phyloP scores from a whole-genome alignment of 2,329 filamentous ascomycete genomes.

The Madurella mycetomatis region DNA sequence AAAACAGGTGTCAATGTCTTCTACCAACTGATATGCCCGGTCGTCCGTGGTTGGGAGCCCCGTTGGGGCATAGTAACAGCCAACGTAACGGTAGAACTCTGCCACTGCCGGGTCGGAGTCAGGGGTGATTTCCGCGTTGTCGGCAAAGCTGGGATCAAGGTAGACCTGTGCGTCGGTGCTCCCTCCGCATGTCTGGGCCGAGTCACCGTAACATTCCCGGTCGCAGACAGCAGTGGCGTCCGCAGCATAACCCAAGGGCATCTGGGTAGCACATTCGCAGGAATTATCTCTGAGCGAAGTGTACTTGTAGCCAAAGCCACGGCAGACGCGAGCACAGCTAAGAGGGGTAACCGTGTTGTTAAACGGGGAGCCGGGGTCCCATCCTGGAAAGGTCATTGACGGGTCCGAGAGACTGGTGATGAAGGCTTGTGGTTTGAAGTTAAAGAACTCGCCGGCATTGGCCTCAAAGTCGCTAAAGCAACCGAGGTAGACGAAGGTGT shows the following conservation, averaged over 20 bases:
- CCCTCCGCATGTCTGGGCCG: conserved; percentile 28
- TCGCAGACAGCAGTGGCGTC: conserved; percentile 6
- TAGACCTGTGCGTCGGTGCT: conserved; percentile 22
- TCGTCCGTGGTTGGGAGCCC: conserved; percentile 3
- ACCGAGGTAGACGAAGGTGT: conserved; percentile 17
- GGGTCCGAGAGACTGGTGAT: conserved; percentile 12
- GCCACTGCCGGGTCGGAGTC: conserved; percentile 5
- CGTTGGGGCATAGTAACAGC: conserved; percentile 26
- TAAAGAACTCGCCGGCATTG: conserved; percentile 13
- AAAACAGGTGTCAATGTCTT: conserved; percentile 13
- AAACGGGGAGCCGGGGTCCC: conserved; percentile 18
- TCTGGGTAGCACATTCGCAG: conserved; percentile 27
- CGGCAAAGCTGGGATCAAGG: conserved; percentile 28
- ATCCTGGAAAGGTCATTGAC: conserved; percentile 23
- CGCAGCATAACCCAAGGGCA: conserved; percentile 8
- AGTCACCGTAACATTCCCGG: conserved; percentile 26
- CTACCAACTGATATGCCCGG: conserved; percentile 4
- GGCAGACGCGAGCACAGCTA: conserved; percentile 25
- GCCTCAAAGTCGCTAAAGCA: conserved; percentile 15
- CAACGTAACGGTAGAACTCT: conserved; percentile 23
- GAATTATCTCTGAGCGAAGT: conserved; percentile 19
- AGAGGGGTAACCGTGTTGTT: conserved; percentile 28
- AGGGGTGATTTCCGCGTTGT: conserved; percentile 5
- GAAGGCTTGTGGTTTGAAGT: conserved; percentile 18
- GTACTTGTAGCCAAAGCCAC: conserved; percentile 28